Percentiles rank a stretch among this genome's conserved stretches.
phyloP scores from a whole-genome alignment of 257 asterid species.

The Sherardia arvensis region DNA sequence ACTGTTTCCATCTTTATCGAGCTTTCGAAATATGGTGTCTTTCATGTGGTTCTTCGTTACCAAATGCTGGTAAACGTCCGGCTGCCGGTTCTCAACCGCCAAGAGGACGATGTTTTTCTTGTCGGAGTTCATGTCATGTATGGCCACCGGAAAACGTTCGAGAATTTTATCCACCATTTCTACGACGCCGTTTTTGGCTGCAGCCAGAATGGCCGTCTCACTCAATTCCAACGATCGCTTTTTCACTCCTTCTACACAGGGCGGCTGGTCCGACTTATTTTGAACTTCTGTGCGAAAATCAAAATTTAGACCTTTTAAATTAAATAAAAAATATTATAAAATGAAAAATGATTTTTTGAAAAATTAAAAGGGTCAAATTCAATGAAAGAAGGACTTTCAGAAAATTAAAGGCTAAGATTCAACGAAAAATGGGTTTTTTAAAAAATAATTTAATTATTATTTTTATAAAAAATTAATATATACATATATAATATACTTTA shows the following conservation, averaged over 20 bases:
- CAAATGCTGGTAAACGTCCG: slow-evolving; percentile 5
- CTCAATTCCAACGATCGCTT: background rate
- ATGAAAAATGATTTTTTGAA: too few species aligned
- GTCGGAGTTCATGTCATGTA: slow-evolving; percentile 8
- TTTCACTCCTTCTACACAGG: background rate
- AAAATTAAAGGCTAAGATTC: too few species aligned
- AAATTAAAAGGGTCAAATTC: too few species aligned
- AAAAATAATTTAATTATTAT: too few species aligned
- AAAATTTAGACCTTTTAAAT: too few species aligned
- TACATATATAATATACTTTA: too few species aligned
- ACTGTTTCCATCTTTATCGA: slow-evolving; percentile 27
- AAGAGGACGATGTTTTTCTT: slow-evolving; percentile 8
- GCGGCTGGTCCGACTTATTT: too few species aligned
- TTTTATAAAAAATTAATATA: too few species aligned
- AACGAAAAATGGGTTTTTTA: too few species aligned
- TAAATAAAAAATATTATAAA: too few species aligned
- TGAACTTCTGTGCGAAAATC: too few species aligned
- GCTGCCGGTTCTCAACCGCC: slow-evolving; percentile 10
- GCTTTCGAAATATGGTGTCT: slow-evolving; percentile 21
- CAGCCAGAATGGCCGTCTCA: slow-evolving; percentile 7
- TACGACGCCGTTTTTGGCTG: slow-evolving; percentile 7
- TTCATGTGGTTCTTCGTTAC: background rate
- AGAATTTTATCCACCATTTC: slow-evolving; percentile 11
- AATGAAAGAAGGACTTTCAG: too few species aligned
- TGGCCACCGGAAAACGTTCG: slow-evolving; percentile 6